Conservation (phyloP, 1,284 basidiomycete genomes). For the Cryptococcus sp. region DNA sequence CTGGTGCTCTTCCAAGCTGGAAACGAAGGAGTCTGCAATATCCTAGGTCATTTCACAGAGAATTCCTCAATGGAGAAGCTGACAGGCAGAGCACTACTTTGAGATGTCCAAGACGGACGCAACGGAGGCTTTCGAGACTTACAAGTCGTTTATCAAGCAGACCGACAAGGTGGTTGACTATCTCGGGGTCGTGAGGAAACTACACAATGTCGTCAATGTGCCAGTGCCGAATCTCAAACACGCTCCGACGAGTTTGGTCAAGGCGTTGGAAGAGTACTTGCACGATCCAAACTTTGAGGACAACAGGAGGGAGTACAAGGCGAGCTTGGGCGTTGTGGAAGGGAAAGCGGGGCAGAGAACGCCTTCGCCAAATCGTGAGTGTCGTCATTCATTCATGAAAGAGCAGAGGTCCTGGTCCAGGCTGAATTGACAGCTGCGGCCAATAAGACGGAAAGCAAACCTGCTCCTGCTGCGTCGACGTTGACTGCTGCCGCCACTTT, state of each 20-base stretch:
- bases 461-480: slow-evolving; percentile 4
- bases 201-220: slow-evolving; percentile 87
- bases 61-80: background rate
- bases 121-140: slow-evolving; percentile 74
- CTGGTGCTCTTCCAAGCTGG: slow-evolving; percentile 92
- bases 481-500: slow-evolving; percentile 1
- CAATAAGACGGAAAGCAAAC: background rate
- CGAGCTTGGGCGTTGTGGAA: slow-evolving; percentile 72
- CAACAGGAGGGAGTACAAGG: slow-evolving; percentile 85
- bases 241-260: slow-evolving; percentile 88
- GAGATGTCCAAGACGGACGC: slow-evolving; percentile 96
- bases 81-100: slow-evolving; percentile 80
- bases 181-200: slow-evolving; percentile 83
- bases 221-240: slow-evolving; percentile 92
- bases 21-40: slow-evolving; percentile 97
- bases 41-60: slow-evolving; percentile 58
- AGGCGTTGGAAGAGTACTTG: slow-evolving; percentile 90
- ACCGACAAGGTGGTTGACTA: slow-evolving; percentile 93
- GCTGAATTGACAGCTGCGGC: background rate
- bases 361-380: slow-evolving; percentile 12
- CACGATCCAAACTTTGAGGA: slow-evolving; percentile 94
- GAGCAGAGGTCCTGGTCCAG: background rate
- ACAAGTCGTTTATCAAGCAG: slow-evolving; percentile 91
- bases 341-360: slow-evolving; percentile 32
- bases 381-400: background rate